Evolutionary conservation across 345 rosid species (phyloP).

Genomic region (Rhizophora apiculata): DNA sequence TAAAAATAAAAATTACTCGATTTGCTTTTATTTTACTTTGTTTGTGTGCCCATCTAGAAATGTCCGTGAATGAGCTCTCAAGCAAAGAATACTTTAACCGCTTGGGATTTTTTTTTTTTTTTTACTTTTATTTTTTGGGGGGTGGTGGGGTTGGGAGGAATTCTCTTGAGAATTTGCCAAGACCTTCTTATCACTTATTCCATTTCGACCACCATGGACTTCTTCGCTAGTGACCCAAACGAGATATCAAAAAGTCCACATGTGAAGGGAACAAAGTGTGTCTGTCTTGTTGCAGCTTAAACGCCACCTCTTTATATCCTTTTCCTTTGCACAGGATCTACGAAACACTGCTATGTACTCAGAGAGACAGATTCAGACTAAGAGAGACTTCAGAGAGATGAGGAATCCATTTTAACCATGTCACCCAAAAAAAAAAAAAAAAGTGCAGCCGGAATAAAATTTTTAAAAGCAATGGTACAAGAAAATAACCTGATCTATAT

Average conservation of each 20-base stretch:
- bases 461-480: too few species aligned
- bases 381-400: not conserved
- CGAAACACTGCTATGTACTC: conserved; percentile 26
- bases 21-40: too few species aligned
- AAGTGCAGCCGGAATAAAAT: too few species aligned
- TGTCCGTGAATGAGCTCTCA: not conserved
- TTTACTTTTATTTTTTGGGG: not conserved
- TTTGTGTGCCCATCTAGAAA: too few species aligned
- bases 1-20: too few species aligned
- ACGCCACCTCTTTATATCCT: conserved; percentile 10
- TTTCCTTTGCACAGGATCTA: conserved; percentile 32
- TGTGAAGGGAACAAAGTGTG: conserved; percentile 18
- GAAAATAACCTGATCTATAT: too few species aligned
- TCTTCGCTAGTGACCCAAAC: not conserved
- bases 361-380: not conserved
- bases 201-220: not conserved
- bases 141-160: not conserved
- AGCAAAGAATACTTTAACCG: not conserved
- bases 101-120: not conserved
- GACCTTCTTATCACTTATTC: not conserved
- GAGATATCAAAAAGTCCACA: not conserved
- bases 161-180: not conserved
- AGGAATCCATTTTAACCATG: not conserved
- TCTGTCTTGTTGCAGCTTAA: conserved; percentile 15
- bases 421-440: too few species aligned